phyloP scores from a whole-genome alignment of 257 asterid species.

The Fraxinus quadrangulata region DNA sequence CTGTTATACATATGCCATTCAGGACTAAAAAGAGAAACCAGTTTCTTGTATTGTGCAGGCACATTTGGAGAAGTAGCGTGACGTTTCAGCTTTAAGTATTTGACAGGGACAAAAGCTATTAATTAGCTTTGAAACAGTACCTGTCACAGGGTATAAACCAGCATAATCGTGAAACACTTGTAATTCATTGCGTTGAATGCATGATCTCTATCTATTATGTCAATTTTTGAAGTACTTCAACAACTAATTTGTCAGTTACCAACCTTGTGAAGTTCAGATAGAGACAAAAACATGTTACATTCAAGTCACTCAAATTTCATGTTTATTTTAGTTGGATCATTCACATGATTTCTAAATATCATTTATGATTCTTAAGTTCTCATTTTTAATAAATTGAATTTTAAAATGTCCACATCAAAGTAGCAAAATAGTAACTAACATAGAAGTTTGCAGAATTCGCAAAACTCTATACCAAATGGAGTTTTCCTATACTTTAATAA shows the following conservation, averaged over 20 bases:
- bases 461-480: background rate
- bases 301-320: background rate
- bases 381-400: background rate
- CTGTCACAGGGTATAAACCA: conserved; percentile 29
- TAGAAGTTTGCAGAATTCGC: background rate
- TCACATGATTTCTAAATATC: background rate
- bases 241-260: background rate
- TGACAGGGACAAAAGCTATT: background rate
- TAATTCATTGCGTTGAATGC: background rate
- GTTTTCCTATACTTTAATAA: background rate
- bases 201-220: background rate
- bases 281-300: background rate
- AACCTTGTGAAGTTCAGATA: background rate
- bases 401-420: background rate
- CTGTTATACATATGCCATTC: background rate
- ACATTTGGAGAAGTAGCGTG: conserved; percentile 19
- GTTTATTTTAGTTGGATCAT: background rate
- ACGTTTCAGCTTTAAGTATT: conserved; percentile 4
- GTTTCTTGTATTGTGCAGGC: conserved; percentile 20
- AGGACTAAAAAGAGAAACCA: conserved; percentile 14
- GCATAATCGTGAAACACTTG: conserved; percentile 25
- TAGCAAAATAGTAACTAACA: background rate
- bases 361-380: background rate
- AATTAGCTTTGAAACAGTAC: background rate
- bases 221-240: background rate